Base-by-base conservation (phyloP, 2,329 filamentous ascomycete genomes). In the Cercospora berteroae region DNA sequence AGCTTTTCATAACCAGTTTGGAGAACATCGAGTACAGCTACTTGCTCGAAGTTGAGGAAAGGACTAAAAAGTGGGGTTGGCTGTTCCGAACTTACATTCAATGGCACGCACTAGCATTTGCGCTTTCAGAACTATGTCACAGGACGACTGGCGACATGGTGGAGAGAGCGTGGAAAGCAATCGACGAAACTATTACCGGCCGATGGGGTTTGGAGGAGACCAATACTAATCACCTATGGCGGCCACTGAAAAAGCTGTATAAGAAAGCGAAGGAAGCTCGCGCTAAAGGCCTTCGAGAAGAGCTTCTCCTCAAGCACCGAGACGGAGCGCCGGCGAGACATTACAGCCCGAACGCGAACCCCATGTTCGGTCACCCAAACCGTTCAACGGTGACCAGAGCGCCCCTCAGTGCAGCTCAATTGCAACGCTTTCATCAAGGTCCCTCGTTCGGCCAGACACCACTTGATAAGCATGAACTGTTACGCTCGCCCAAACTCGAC, bases 21-120 rank as follows among this genome's bases (percentile, higher is more conserved):
- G 90, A 94, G 73, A 88, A 93, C 27, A 85, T 93, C 57, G 91
- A 94, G 77, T 88, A 91, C 75, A 86, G 86, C 18, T 82, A 89
- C 59, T 82, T 90, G 1, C 80, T 93, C 13, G 87, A 90, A 72
- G 86, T 84, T 0, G 89, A 92, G 71, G 81, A 83, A 39, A 81
- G 84, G 12, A 89, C 86, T 0, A 81, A 83, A 72, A 86, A 87
- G 73, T 90, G 88, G 88, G 83, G 84, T 44, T 90, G 88, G 88
- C 80, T 89, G 0, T 89, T 89, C 79, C 81, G 82, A 23, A 88
- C 86, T 1, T 88, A 89, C 66, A 84, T 88, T 71, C 88, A 89
- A 73, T 90, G 87, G 87, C 87, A 89, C 73, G 85, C 86, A 2
- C 81, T 89, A 42, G 87, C 87, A 0, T 89, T 88, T 72, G 81